These are phyloP conservation scores for Phanerodontia chrysosporium DNA, from an alignment of 768 basidiomycete genomes.

Conservation along the genomic window DNA sequence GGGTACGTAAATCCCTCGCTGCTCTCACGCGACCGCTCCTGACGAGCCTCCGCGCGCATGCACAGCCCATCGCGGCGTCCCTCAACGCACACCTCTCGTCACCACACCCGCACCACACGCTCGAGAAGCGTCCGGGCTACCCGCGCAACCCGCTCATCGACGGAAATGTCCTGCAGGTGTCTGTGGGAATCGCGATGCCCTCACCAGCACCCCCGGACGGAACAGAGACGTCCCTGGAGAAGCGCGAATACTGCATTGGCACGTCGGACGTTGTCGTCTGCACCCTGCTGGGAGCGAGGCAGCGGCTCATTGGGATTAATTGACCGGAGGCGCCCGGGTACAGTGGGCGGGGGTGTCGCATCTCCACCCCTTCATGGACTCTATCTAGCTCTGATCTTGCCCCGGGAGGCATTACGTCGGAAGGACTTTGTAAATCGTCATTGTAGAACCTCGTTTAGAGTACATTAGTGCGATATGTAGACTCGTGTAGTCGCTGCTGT, in stretches of 20 bases:
- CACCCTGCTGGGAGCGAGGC: slow-evolving; percentile 6
- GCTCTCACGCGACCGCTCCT: neutral
- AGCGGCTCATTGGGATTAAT: slow-evolving; percentile 8
- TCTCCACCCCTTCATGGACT: neutral
- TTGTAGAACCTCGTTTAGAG: too few species aligned
- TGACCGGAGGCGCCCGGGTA: neutral
- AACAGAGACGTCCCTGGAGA: neutral
- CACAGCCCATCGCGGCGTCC: slow-evolving; percentile 3
- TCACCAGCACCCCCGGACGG: neutral
- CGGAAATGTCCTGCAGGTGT: slow-evolving; percentile 3
- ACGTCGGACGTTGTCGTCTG: slow-evolving; percentile 10
- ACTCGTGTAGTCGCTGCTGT: too few species aligned
- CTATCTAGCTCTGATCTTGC: neutral
- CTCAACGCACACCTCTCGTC: neutral
- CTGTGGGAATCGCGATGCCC: slow-evolving; percentile 8
- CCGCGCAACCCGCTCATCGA: neutral
- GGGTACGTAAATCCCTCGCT: slow-evolving; percentile 2
- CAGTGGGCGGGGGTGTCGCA: neutral
- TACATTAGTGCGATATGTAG: too few species aligned
- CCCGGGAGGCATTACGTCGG: neutral
- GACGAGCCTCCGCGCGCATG: neutral
- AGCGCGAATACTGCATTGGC: slow-evolving; percentile 10
- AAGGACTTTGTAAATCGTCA: too few species aligned
- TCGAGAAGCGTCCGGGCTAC: slow-evolving; percentile 8
- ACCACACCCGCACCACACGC: slow-evolving; percentile 4